A percentile compares a stretch with the other conserved stretches of the same genome.
These are phyloP conservation scores for Alternaria sp. DNA, from an alignment of 2,329 filamentous ascomycete genomes.

Conservation along the genomic window DNA sequence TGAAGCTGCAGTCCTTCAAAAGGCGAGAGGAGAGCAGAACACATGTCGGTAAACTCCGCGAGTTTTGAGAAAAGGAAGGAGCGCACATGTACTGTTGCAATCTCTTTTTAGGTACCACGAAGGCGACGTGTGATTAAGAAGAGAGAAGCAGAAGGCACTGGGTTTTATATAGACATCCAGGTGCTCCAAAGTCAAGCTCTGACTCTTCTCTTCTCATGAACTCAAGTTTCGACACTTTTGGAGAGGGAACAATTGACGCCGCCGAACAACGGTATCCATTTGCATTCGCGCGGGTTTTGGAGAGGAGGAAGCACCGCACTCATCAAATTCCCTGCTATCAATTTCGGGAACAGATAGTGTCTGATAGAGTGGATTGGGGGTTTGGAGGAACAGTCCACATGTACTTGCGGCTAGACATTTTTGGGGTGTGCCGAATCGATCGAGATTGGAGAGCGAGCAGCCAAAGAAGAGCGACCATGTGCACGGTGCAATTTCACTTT, in stretches of 20 bases:
- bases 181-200: background rate
- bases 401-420: background rate
- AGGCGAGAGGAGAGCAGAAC: background rate
- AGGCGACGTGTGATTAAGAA: background rate
- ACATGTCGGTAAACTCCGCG: background rate
- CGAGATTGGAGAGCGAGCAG: background rate
- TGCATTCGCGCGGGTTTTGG: background rate
- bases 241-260: background rate
- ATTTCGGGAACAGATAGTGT: background rate
- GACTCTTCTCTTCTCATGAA: background rate
- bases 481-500: background rate
- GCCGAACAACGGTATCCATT: background rate
- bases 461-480: too few species aligned
- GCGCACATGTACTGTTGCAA: background rate
- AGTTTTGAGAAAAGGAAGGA: background rate
- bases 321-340: background rate
- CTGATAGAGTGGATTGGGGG: rapidly evolving
- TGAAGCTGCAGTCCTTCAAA: background rate
- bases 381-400: background rate
- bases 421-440: background rate
- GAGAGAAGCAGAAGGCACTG: background rate
- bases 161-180: background rate
- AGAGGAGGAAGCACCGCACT: background rate
- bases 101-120: rapidly evolving
- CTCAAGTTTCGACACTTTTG: background rate